Base-by-base conservation (phyloP, 257 asterid genomes). In the Capsicum rhomboideum region DNA sequence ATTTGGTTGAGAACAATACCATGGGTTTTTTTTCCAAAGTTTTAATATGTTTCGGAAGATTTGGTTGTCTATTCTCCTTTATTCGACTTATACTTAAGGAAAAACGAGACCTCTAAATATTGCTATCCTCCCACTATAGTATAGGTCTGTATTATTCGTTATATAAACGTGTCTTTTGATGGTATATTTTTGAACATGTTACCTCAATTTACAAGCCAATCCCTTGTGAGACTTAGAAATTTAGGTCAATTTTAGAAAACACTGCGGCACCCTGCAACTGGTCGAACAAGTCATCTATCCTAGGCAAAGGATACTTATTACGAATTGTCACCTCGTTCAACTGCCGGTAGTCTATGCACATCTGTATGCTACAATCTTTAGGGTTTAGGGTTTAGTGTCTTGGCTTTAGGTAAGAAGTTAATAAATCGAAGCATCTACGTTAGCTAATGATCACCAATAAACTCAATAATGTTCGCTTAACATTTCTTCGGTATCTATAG, bases 351-450 rank as follows among this genome's bases (percentile, higher is more conserved):
- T n/a, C n/a, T n/a, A n/a, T n/a, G n/a, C n/a, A n/a, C n/a, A n/a
- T n/a, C n/a, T n/a, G n/a, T n/a, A n/a, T n/a, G n/a, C n/a, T n/a
- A n/a, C n/a, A n/a, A n/a, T n/a, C n/a, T n/a, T n/a, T n/a, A n/a
- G n/a, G n/a, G n/a, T n/a, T n/a, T n/a, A n/a, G n/a, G n/a, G n/a
- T n/a, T n/a, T n/a, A 37, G 67, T 93, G 26, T 90, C 97, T 83
- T 91, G 99, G 91, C 87, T 95, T 83, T 95, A 93, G 99, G 98
- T 96, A 80, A 63, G 66, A 52, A 16, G 58, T 46, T 66, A 44
- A 28, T 80, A 40, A 77, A 79, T 46, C 23, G 50, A 13, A 7
- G 29, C 26, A 42, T 66, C 52, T 56, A 18, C 14, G 2, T 26
- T 40, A 10, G 72, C 50, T 68, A n/a, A 59, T 26, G 44, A 61